Conservation (phyloP, 306 rosid species). For the Begonia masoniana region DNA sequence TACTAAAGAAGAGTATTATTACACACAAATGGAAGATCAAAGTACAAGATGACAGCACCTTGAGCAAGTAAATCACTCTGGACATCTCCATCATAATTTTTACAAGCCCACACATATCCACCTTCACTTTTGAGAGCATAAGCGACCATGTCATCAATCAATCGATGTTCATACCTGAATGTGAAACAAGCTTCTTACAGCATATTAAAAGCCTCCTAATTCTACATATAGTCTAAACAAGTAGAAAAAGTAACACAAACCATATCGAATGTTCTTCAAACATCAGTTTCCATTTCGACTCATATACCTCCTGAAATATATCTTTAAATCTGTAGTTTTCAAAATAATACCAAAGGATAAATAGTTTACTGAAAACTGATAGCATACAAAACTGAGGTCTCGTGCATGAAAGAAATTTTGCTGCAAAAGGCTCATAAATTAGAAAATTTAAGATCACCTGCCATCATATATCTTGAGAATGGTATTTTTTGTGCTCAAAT, state of each 20-base stretch:
- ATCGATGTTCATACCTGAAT: conserved; percentile 93
- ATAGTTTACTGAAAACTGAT: no score
- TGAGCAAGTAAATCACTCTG: conserved; percentile 98
- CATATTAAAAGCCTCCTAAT: conserved; percentile 1
- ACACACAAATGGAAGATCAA: neutral
- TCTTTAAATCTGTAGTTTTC: conserved; percentile 67
- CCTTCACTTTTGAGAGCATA: conserved; percentile 92
- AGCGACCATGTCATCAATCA: conserved; percentile 99
- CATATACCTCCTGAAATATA: conserved; percentile 88
- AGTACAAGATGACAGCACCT: conserved; percentile 34
- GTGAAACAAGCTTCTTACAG: conserved; percentile 15
- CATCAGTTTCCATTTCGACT: conserved; percentile 70
- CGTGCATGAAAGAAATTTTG: neutral
- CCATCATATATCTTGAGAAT: conserved; percentile 95
- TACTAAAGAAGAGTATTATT: neutral
- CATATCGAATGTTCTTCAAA: conserved; percentile 88
- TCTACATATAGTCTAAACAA: conserved; percentile 1
- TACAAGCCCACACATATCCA: conserved; percentile 99
- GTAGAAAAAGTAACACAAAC: conserved; percentile 25
- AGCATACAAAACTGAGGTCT: neutral
- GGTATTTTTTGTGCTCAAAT: conserved; percentile 92
- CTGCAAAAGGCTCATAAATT: conserved; percentile 5
- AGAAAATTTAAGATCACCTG: conserved; percentile 46
- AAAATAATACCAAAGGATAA: no score
- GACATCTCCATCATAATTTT: conserved; percentile 96